Base-by-base conservation (phyloP, 129 eudicot genomes). In the Centella asiatica region DNA sequence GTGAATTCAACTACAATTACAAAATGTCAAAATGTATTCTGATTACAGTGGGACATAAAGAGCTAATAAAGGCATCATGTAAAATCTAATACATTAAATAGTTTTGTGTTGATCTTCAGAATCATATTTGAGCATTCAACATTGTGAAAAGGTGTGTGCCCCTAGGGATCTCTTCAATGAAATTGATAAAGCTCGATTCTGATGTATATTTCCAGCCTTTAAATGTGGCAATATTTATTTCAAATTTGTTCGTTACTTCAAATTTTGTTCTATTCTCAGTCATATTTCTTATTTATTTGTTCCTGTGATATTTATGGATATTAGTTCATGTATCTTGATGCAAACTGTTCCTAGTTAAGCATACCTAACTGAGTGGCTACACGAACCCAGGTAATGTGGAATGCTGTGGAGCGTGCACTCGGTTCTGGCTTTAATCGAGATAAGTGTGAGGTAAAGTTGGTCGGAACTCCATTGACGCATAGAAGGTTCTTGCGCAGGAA, bases 391-490 rank as follows among this genome's bases (percentile, higher is more conserved):
- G 95, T 90, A 31, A 69, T 87, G 90, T 90, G 94, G 94, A 90
- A 71, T 62, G 94, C 95, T 33, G 98, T 86, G 44, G 95, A 87
- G 64, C 83, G 98, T 26, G 81, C 90, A 56, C 79, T 90, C 40
- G 95, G 95, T 60, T 81, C 90, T 8, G 88, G 88, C 20, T 90
- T 87, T 53, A 73, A 71, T 36, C 80, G 98, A 0, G 94, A 80
- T 6, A 87, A 80, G 68, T 90, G 98, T 47, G 90, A 90, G 69
- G 95, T 90, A 20, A 80, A 87, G 69, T 50, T 87, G 53, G 88
- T 90, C 2, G 98, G 98, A 58, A 86, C 94, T 53, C 98, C 98
- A 36, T 72, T 90, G 49, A 90, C 98, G 26, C 94, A 87, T 66
- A 72, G 80, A 73, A 73, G 95, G 71, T 90, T 86, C 71, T 92